Evolutionary conservation across 176 grass and related monocot species (phyloP).

Genomic region (Ananas comosus): DNA sequence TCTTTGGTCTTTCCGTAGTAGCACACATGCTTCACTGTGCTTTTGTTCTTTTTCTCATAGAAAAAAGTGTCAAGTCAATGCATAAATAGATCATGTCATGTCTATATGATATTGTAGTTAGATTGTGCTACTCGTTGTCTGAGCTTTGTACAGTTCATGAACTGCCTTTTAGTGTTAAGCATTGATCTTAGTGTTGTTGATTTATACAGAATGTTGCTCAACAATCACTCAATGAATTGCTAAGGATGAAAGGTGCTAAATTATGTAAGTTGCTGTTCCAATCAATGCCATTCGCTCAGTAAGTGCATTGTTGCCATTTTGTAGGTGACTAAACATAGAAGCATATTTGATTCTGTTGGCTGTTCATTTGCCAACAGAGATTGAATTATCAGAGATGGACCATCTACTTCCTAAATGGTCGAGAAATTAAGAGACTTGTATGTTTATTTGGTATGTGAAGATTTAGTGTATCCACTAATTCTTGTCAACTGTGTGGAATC

Average conservation of each 20-base stretch:
- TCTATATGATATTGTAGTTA: background rate
- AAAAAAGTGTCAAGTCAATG: background rate
- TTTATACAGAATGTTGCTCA: conserved; percentile 66
- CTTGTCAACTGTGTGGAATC: too few species aligned
- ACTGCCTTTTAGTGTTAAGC: background rate
- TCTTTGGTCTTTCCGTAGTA: background rate
- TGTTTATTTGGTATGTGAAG: too few species aligned
- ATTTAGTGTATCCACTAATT: too few species aligned
- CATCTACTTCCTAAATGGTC: too few species aligned
- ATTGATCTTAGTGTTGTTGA: background rate
- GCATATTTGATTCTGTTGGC: background rate
- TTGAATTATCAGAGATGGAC: background rate
- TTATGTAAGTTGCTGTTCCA: conserved; percentile 25
- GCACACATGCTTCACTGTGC: background rate
- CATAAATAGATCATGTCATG: background rate
- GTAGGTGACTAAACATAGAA: background rate
- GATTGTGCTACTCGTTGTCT: background rate
- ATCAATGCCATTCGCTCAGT: background rate
- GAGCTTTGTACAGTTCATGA: background rate
- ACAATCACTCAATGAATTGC: conserved; percentile 42
- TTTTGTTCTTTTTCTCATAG: background rate
- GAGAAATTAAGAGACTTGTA: too few species aligned
- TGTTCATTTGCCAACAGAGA: background rate
- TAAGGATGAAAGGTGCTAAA: conserved; percentile 46
- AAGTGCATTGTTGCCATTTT: background rate